A percentile compares a stretch with the other conserved stretches of the same genome.
These are phyloP conservation scores for Aspergillus clavatus DNA, from an alignment of 2,329 filamentous ascomycete species.

Conservation along the genomic window DNA sequence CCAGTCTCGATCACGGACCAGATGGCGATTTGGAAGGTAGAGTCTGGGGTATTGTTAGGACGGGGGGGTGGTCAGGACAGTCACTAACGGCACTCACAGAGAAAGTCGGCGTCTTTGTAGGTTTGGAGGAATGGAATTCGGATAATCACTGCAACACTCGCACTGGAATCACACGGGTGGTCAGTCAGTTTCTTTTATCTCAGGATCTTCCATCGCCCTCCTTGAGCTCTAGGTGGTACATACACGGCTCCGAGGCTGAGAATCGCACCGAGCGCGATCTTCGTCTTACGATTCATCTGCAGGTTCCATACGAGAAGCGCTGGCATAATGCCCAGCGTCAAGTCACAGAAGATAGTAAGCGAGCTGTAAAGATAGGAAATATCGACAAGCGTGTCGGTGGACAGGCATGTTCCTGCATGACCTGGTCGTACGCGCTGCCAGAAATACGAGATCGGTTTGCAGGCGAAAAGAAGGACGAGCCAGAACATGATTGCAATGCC, in stretches of 20 bases:
- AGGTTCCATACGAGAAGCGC: slow-evolving; percentile 52
- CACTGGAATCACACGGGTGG: slow-evolving; percentile 6
- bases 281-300: slow-evolving; percentile 50
- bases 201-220: too few relatives aligned
- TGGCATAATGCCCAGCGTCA: slow-evolving; percentile 49
- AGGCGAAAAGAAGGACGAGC: slow-evolving; percentile 49
- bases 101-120: slow-evolving; percentile 18
- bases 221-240: slow-evolving; percentile 10
- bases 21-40: slow-evolving; percentile 43
- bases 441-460: slow-evolving; percentile 46
- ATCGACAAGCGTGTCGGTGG: slow-evolving; percentile 44
- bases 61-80: too few relatives aligned
- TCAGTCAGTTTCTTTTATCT: not conserved
- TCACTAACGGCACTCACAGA: slow-evolving; percentile 26
- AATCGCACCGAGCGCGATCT: slow-evolving; percentile 48
- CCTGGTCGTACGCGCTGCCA: slow-evolving; percentile 36
- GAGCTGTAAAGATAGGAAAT: slow-evolving; percentile 50
- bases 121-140: slow-evolving; percentile 17
- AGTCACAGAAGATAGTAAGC: slow-evolving; percentile 39
- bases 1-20: slow-evolving; percentile 32
- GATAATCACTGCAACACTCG: slow-evolving; percentile 23
- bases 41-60: slow-evolving; percentile 19
- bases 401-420: slow-evolving; percentile 39
- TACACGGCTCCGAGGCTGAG: slow-evolving; percentile 50
- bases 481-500: slow-evolving; percentile 45